Percentiles rank a stretch among this genome's conserved stretches.
phyloP scores from a whole-genome alignment of 805 yeast genomes.

The Wickerhamomyces kurtzmanii region DNA sequence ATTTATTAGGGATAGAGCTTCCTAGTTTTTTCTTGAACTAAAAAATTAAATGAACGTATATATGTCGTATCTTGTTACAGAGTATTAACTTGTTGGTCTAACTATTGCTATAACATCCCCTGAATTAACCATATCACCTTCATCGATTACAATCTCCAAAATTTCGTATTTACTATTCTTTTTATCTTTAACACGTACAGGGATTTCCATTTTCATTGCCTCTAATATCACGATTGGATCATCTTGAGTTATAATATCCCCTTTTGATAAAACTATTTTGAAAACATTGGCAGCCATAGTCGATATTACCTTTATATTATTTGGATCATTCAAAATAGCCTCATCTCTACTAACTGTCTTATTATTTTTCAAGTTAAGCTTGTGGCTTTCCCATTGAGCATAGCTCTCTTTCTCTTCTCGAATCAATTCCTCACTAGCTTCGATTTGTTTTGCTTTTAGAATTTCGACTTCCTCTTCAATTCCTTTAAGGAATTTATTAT shows the following conservation, averaged over 20 bases:
- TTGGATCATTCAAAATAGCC: conserved; percentile 12
- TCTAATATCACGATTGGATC: conserved; percentile 19
- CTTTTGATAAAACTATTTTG: conserved; percentile 17
- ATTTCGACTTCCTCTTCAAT: conserved; percentile 17
- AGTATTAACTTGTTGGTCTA: not conserved
- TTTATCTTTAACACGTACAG: conserved; percentile 15
- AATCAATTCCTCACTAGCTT: conserved; percentile 8
- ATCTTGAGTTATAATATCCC: conserved; percentile 10
- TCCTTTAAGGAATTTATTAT: conserved; percentile 17
- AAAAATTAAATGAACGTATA: too few species aligned
- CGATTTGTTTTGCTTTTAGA: conserved; percentile 6
- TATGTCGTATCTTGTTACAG: too few species aligned
- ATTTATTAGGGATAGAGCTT: too few species aligned
- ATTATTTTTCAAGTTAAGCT: conserved; percentile 9
- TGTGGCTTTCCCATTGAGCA: conserved; percentile 17
- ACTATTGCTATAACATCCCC: conserved; percentile 12
- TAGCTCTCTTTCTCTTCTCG: conserved; percentile 11
- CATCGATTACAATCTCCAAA: conserved; percentile 18
- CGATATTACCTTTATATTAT: conserved; percentile 13
- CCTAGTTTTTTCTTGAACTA: too few species aligned
- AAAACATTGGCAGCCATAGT: conserved; percentile 24
- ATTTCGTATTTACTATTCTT: conserved; percentile 11
- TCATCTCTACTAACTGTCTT: conserved; percentile 8
- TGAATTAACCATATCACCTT: conserved; percentile 22
- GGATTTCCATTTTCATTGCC: conserved; percentile 27